Conservation (phyloP, 1,284 basidiomycete genomes). For the Takashimella koratensis region DNA sequence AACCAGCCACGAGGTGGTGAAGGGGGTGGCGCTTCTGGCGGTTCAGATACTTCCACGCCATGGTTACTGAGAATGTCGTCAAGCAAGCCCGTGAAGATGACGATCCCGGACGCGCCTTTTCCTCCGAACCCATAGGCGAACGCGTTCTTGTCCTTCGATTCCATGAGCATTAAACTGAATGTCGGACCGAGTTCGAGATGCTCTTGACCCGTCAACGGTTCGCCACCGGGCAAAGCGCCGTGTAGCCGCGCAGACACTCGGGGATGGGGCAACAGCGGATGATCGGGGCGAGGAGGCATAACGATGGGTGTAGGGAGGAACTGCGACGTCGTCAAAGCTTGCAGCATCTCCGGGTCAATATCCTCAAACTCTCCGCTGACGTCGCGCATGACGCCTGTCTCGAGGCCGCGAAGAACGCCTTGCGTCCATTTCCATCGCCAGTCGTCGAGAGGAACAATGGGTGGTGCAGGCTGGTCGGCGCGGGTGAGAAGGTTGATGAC, state of each 20-base stretch:
- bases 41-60: slow-evolving; percentile 27
- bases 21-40: slow-evolving; percentile 1
- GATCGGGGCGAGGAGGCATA: slow-evolving; percentile 34
- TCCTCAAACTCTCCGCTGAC: not conserved
- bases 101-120: slow-evolving; percentile 80
- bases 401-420: slow-evolving; percentile 67
- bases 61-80: slow-evolving; percentile 65
- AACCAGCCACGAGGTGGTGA: not conserved
- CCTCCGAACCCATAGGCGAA: slow-evolving; percentile 90
- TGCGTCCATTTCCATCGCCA: slow-evolving; percentile 83
- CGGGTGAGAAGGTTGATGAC: slow-evolving; percentile 71
- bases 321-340: not conserved
- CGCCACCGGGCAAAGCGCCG: slow-evolving; percentile 36
- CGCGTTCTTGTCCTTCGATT: slow-evolving; percentile 74
- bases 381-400: slow-evolving; percentile 55
- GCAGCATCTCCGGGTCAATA: not conserved
- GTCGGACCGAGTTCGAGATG: slow-evolving; percentile 65
- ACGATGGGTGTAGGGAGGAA: slow-evolving; percentile 1
- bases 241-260: slow-evolving; percentile 43
- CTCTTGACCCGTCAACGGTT: slow-evolving; percentile 28
- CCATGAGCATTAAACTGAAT: slow-evolving; percentile 77
- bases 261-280: slow-evolving; percentile 45
- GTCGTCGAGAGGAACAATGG: slow-evolving; percentile 63
- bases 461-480: slow-evolving; percentile 57
- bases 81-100: slow-evolving; percentile 82